These are phyloP conservation scores for Fonticula alba DNA, from an alignment of 78 protist genomes.

Conservation along the genomic window DNA sequence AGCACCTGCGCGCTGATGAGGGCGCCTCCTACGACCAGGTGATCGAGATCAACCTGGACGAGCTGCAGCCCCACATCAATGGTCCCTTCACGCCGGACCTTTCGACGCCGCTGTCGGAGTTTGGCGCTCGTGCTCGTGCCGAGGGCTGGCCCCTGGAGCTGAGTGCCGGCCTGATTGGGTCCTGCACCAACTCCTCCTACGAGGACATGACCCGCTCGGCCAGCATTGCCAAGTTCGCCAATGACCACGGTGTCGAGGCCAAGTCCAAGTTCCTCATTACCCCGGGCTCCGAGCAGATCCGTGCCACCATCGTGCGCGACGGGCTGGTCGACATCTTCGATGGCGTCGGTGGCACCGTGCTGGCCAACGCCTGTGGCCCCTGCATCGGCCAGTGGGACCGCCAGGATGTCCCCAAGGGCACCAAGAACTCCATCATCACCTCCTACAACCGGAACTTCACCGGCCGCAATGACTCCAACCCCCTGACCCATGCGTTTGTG, in stretches of 20 bases:
- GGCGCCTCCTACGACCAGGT: conserved; percentile 58
- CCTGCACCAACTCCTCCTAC: conserved; percentile 83
- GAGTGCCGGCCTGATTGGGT: conserved; percentile 72
- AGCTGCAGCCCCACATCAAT: conserved; percentile 74
- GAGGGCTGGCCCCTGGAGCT: conserved; percentile 79
- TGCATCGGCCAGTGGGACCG: conserved; percentile 90
- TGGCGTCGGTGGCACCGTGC: conserved; percentile 65
- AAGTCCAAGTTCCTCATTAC: conserved; percentile 65
- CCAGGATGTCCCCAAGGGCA: conserved; percentile 49
- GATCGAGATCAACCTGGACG: conserved; percentile 62
- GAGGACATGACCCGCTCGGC: conserved; percentile 83
- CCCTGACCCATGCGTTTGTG: conserved; percentile 77
- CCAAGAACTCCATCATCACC: conserved; percentile 69
- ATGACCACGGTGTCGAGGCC: conserved; percentile 45
- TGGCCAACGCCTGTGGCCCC: conserved; percentile 92
- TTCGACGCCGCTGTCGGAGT: conserved; percentile 43
- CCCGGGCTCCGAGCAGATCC: conserved; percentile 87
- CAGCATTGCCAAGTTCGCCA: conserved; percentile 48
- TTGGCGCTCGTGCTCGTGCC: conserved; percentile 27
- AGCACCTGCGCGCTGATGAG: conserved; percentile 30
- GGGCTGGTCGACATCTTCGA: conserved; percentile 47
- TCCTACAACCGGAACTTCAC: conserved; percentile 90
- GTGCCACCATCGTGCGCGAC: conserved; percentile 62
- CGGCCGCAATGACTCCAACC: conserved; percentile 73
- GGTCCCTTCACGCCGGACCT: conserved; percentile 93